A percentile compares a stretch with the other conserved stretches of the same genome.
phyloP scores from a whole-genome alignment of 129 eudicot species.

The Flaveria robusta region DNA sequence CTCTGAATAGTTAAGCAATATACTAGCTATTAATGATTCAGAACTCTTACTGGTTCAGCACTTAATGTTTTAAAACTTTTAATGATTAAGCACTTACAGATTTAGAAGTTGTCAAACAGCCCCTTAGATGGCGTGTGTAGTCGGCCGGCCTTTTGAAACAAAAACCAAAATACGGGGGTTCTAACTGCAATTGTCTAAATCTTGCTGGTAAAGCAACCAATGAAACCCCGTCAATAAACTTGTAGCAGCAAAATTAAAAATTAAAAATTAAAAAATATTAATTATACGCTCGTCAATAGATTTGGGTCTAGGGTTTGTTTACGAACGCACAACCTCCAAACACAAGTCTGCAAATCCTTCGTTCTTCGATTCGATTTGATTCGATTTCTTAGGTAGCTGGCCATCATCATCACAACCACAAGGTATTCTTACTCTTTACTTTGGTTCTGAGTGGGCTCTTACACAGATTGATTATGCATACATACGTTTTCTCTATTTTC shows the following conservation, averaged over 20 bases:
- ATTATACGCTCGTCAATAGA: conserved; percentile 28
- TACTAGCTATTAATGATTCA: too few relatives aligned
- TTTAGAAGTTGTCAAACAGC: too few relatives aligned
- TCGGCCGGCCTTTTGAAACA: not conserved
- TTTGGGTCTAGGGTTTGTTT: conserved; percentile 39
- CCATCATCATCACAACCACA: conserved; percentile 6
- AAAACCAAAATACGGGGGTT: conserved; percentile 3
- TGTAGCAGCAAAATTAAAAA: not conserved
- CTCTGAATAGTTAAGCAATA: too few relatives aligned
- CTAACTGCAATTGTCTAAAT: not conserved
- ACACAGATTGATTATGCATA: not conserved
- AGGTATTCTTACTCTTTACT: conserved; percentile 27
- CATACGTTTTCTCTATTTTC: not conserved
- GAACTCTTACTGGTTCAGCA: too few relatives aligned
- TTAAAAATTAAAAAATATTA: too few relatives aligned
- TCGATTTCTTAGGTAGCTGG: not conserved
- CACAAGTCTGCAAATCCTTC: conserved; percentile 20
- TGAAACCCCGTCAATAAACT: conserved; percentile 26
- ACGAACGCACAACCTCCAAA: conserved; percentile 7
- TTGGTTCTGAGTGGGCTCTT: conserved; percentile 11
- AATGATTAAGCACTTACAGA: too few relatives aligned
- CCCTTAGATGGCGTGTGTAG: too few relatives aligned
- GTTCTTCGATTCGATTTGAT: conserved; percentile 5
- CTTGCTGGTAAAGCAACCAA: conserved; percentile 32
- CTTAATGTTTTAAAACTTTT: too few relatives aligned